Percentiles rank a stretch among this genome's conserved stretches.
Evolutionary conservation across 2,329 filamentous ascomycete genomes (phyloP).

Genomic region (Gaeumannomyces sp.): DNA sequence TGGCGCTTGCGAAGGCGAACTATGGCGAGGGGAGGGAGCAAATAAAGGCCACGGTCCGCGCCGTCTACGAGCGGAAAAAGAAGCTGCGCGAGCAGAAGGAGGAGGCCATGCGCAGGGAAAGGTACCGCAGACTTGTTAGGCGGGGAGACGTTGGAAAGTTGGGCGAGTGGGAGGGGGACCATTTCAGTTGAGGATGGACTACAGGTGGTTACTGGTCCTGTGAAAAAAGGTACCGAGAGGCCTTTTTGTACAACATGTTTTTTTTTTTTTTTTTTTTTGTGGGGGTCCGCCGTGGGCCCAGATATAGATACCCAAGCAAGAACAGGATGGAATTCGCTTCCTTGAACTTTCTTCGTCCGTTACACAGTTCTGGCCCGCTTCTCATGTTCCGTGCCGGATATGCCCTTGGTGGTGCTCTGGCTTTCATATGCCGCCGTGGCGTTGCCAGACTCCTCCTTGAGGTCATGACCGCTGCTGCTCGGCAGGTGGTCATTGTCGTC

Average conservation of each 20-base stretch:
- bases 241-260: background rate
- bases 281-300: background rate
- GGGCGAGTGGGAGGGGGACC: conserved; percentile 50
- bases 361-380: no score
- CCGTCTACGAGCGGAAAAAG: conserved; percentile 91
- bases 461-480: no score
- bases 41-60: conserved; percentile 71
- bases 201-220: no score
- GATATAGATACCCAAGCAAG: conserved; percentile 27
- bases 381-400: no score
- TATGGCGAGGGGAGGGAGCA: conserved; percentile 76
- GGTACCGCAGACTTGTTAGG: conserved; percentile 40
- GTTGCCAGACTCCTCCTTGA: no score
- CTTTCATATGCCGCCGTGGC: no score
- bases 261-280: no score
- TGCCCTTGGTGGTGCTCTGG: no score
- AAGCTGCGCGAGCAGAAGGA: conserved; percentile 53
- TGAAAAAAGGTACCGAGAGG: background rate
- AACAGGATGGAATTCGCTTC: background rate
- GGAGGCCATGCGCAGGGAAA: conserved; percentile 29
- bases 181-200: conserved; percentile 48
- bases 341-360: no score
- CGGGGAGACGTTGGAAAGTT: conserved; percentile 47
- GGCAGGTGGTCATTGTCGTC: conserved; percentile 59
- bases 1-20: conserved; percentile 77